phyloP scores from a whole-genome alignment of 306 rosid genomes.

The Ziziphus jujuba region DNA sequence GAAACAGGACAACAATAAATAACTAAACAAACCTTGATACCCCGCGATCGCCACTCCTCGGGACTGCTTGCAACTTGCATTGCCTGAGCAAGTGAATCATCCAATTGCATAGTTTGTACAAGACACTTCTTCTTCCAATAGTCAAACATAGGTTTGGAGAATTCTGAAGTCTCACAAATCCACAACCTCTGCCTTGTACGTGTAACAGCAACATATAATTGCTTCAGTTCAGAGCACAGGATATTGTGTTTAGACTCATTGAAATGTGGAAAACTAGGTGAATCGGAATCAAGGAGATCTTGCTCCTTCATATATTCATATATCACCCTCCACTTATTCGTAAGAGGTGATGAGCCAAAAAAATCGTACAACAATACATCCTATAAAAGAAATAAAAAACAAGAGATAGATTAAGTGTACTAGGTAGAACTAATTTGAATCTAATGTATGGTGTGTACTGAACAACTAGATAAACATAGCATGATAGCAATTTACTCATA shows the following conservation, averaged over 20 bases:
- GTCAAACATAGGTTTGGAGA: conserved; percentile 57
- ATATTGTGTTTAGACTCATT: conserved; percentile 56
- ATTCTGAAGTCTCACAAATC: conserved; percentile 55
- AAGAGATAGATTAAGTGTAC: neutral
- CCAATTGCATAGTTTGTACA: conserved; percentile 61
- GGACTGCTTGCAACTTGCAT: conserved; percentile 77
- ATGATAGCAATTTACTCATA: neutral
- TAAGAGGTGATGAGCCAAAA: conserved; percentile 63
- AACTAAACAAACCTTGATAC: conserved; percentile 52
- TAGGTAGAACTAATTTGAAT: neutral
- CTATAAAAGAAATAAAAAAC: conserved; percentile 18
- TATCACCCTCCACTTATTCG: conserved; percentile 70
- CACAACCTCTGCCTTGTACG: conserved; percentile 77
- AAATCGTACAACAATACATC: conserved; percentile 74
- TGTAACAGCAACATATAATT: conserved; percentile 70
- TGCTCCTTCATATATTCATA: conserved; percentile 63
- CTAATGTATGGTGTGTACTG: neutral
- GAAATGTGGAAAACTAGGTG: conserved; percentile 36
- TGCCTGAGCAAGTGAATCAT: conserved; percentile 68
- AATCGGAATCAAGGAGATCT: conserved; percentile 42
- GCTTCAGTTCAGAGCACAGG: conserved; percentile 74
- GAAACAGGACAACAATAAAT: neutral
- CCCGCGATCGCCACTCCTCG: conserved; percentile 76
- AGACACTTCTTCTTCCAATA: conserved; percentile 64
- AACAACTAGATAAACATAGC: too few species aligned